These are phyloP conservation scores for Ophiostoma sp. DNA, from an alignment of 2,329 filamentous ascomycete genomes.

Conservation along the genomic window DNA sequence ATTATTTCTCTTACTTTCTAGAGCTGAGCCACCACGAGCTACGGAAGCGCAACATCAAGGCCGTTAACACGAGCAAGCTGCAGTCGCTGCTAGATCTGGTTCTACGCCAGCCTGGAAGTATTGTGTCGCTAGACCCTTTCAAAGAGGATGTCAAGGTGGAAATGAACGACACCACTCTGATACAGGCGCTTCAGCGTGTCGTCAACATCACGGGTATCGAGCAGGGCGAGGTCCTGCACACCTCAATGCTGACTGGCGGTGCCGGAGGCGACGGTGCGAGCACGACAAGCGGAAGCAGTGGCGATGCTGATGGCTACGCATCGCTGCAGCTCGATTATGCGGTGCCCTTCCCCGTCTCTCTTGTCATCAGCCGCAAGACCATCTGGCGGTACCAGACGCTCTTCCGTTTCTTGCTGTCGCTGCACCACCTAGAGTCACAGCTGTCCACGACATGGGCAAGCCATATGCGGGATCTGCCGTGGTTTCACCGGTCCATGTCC, in stretches of 20 bases:
- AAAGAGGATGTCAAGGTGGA: conserved; percentile 97
- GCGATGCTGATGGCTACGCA: conserved; percentile 83
- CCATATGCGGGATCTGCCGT: conserved; percentile 72
- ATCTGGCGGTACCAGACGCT: conserved; percentile 95
- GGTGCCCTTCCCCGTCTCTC: conserved; percentile 88
- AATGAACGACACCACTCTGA: conserved; percentile 91
- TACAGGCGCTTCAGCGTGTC: conserved; percentile 89
- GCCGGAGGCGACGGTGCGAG: conserved; percentile 69
- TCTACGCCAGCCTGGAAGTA: conserved; percentile 88
- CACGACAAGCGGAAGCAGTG: conserved; percentile 78
- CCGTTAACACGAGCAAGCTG: conserved; percentile 85
- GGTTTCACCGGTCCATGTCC: conserved; percentile 73
- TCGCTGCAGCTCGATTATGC: conserved; percentile 90
- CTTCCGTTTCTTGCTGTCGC: conserved; percentile 85
- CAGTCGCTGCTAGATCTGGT: conserved; percentile 95
- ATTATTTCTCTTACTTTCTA: conserved; percentile 97
- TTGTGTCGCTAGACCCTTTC: conserved; percentile 90
- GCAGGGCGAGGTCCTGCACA: conserved; percentile 75
- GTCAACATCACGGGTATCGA: conserved; percentile 96
- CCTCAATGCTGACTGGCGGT: conserved; percentile 60
- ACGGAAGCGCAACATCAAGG: conserved; percentile 83
- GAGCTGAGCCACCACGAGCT: conserved; percentile 86
- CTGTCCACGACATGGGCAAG: conserved; percentile 85
- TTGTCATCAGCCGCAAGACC: conserved; percentile 93
- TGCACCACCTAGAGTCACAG: conserved; percentile 83